Evolutionary conservation across 2,329 filamentous ascomycete genomes (phyloP).

Genomic region (Ophiostoma sp.): DNA sequence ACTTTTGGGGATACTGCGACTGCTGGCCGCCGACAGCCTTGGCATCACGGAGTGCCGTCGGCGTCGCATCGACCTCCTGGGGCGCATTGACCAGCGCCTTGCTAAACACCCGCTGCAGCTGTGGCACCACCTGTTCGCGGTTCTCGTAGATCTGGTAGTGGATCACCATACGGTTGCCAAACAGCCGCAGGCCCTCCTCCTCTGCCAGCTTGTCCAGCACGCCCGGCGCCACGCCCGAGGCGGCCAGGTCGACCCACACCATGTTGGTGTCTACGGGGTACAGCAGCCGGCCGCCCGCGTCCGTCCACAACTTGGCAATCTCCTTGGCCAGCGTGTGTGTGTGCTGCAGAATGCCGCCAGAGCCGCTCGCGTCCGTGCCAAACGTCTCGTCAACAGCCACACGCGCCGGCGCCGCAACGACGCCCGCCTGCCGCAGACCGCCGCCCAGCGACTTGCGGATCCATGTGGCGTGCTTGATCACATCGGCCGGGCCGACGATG

Average conservation of each 20-base stretch:
- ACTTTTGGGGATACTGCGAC: slow-evolving; percentile 6
- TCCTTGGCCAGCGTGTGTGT: slow-evolving; percentile 59
- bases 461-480: slow-evolving; percentile 66
- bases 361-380: slow-evolving; percentile 49
- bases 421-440: slow-evolving; percentile 68
- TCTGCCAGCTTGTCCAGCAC: slow-evolving; percentile 39
- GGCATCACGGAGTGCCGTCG: not conserved
- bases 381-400: slow-evolving; percentile 79
- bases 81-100: slow-evolving; percentile 30
- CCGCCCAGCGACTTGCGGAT: slow-evolving; percentile 77
- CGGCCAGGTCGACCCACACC: slow-evolving; percentile 74
- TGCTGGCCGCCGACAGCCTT: not conserved
- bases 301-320: slow-evolving; percentile 59
- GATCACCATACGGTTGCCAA: slow-evolving; percentile 42
- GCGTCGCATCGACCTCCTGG: not conserved
- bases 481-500: slow-evolving; percentile 42
- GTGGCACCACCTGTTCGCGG: slow-evolving; percentile 53
- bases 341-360: slow-evolving; percentile 56
- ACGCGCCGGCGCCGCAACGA: slow-evolving; percentile 68
- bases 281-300: slow-evolving; percentile 61
- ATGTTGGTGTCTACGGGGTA: slow-evolving; percentile 84
- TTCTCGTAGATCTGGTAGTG: slow-evolving; percentile 59
- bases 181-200: slow-evolving; percentile 41
- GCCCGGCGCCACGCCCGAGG: slow-evolving; percentile 44
- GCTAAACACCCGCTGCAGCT: slow-evolving; percentile 53